These are phyloP conservation scores for Dichotomocladium elegans DNA, from an alignment of 371 early-diverging fungal species.

Conservation along the genomic window DNA sequence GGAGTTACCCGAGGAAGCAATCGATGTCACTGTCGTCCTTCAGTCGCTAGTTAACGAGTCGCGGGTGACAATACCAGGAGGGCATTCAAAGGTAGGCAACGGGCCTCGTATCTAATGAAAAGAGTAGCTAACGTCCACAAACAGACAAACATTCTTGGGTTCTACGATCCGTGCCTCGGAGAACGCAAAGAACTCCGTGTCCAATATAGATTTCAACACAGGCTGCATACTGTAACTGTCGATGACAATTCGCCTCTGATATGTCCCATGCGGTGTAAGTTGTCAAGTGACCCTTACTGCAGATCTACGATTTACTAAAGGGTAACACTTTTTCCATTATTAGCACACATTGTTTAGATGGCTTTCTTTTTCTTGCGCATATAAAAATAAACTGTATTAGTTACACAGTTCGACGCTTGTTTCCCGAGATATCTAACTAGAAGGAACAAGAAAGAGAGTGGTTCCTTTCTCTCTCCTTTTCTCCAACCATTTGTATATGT, in stretches of 20 bases:
- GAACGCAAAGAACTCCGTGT: slow-evolving; percentile 79
- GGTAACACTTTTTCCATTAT: slow-evolving; percentile 7
- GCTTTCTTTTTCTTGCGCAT: not conserved
- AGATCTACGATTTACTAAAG: slow-evolving; percentile 10
- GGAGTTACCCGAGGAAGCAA: slow-evolving; percentile 32
- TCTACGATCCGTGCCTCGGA: slow-evolving; percentile 95
- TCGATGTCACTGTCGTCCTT: slow-evolving; percentile 86
- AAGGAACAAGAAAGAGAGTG: not conserved
- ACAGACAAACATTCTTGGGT: slow-evolving; percentile 84
- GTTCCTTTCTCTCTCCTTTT: slow-evolving; percentile 1
- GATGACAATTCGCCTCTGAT: slow-evolving; percentile 77
- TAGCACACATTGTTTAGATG: slow-evolving; percentile 24
- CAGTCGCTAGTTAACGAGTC: slow-evolving; percentile 82
- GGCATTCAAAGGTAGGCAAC: slow-evolving; percentile 74
- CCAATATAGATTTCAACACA: slow-evolving; percentile 80
- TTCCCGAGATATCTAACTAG: no score
- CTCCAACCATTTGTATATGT: not conserved
- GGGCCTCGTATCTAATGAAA: not conserved
- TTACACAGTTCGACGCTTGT: not conserved
- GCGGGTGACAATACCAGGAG: slow-evolving; percentile 83
- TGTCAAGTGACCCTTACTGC: not conserved
- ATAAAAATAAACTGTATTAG: not conserved
- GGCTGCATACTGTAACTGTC: slow-evolving; percentile 78
- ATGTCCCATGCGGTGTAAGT: slow-evolving; percentile 79
- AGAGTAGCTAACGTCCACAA: not conserved